Evolutionary conservation across 352 stramenopile species (phyloP).

Genomic region (Blastocystis sp.): DNA sequence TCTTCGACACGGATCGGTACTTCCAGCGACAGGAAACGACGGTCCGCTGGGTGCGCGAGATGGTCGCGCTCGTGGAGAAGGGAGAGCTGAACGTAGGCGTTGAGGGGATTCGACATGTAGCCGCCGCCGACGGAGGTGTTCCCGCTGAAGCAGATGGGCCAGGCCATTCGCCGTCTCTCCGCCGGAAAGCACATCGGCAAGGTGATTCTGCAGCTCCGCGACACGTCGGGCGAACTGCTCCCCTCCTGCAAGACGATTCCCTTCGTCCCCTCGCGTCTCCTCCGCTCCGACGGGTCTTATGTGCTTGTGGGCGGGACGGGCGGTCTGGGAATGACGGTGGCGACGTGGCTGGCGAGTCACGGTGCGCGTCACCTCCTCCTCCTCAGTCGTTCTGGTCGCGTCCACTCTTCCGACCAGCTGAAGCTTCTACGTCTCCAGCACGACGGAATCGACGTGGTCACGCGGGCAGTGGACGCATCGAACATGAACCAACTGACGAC

Average conservation of each 20-base stretch:
- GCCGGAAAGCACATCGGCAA: conserved; percentile 54
- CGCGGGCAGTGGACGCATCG: not conserved
- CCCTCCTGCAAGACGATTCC: conserved; percentile 20
- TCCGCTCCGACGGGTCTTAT: conserved; percentile 5
- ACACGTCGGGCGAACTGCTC: not conserved
- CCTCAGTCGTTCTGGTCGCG: not conserved
- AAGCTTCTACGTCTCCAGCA: not conserved
- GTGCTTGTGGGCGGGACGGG: conserved; percentile 36
- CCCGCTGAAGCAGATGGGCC: conserved; percentile 19
- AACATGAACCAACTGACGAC: not conserved
- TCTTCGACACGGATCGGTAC: conserved; percentile 56
- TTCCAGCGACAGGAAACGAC: not conserved
- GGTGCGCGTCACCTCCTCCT: conserved; percentile 15
- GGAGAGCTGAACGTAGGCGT: not conserved
- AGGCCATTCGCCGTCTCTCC: conserved; percentile 30
- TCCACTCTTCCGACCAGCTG: not conserved
- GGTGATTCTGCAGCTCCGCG: conserved; percentile 16
- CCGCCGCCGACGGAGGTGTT: conserved; percentile 39
- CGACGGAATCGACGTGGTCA: not conserved
- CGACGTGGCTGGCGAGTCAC: conserved; percentile 23
- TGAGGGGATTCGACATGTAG: not conserved
- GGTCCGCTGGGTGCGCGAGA: conserved; percentile 14
- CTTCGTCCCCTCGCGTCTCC: not conserved
- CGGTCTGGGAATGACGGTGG: not conserved
- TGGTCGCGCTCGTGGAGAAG: not conserved